A percentile compares a stretch with the other conserved stretches of the same genome.
These are phyloP conservation scores for Aspergillus amoenus DNA, from an alignment of 2,329 filamentous ascomycete species.

Conservation along the genomic window DNA sequence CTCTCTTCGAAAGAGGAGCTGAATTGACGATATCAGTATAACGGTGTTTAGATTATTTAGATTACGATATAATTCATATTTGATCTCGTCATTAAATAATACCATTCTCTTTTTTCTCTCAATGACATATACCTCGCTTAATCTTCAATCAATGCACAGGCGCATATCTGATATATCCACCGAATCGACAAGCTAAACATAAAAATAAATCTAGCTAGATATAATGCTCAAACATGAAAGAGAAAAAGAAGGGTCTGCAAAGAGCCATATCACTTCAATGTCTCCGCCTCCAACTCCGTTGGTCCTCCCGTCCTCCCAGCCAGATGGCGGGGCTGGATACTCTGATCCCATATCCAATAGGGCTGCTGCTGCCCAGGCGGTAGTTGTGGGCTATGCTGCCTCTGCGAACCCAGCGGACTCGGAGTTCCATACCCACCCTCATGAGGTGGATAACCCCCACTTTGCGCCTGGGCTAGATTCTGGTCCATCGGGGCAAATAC, in stretches of 20 bases:
- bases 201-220: neutral
- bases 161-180: no score
- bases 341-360: conserved; percentile 9
- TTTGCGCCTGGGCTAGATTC: neutral
- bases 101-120: neutral
- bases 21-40: neutral
- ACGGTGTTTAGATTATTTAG: neutral
- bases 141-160: no score
- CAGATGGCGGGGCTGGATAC: neutral
- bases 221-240: neutral
- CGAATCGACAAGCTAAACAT: no score
- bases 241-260: no score
- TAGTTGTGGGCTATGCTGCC: neutral
- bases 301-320: neutral
- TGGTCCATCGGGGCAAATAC: neutral
- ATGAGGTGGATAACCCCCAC: neutral
- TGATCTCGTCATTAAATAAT: neutral
- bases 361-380: neutral
- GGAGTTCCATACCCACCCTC: neutral
- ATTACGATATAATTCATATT: neutral
- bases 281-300: conserved; percentile 7
- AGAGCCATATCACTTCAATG: neutral
- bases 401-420: neutral
- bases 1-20: conserved; percentile 12
- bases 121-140: neutral